Evolutionary conservation across 345 rosid genomes (phyloP).

Genomic region (Carallia pectinifolia): DNA sequence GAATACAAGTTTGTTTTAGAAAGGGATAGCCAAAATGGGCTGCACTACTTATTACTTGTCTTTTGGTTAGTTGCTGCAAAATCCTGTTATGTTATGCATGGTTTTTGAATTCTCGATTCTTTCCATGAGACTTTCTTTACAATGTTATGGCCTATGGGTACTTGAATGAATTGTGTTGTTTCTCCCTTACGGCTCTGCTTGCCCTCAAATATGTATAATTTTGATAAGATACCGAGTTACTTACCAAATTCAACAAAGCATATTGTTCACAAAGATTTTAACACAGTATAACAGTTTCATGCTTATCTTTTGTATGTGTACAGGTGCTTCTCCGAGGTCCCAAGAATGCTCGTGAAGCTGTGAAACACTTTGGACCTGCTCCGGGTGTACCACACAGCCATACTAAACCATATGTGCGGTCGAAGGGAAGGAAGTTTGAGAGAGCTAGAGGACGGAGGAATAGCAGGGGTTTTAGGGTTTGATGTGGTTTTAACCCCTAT

Average conservation of each 20-base stretch:
- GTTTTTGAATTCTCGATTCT: background rate
- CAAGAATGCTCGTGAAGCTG: conserved; percentile 92
- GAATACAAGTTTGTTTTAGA: too few relatives aligned
- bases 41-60: too few relatives aligned
- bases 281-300: too few relatives aligned
- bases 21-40: too few relatives aligned
- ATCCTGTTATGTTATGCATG: background rate
- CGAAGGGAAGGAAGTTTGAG: conserved; percentile 91
- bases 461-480: conserved; percentile 68
- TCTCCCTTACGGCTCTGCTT: background rate
- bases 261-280: background rate
- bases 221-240: background rate
- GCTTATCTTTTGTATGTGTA: background rate
- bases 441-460: conserved; percentile 83
- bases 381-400: conserved; percentile 98
- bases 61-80: too few relatives aligned
- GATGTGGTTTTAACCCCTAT: conserved; percentile 20
- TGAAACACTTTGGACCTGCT: conserved; percentile 94
- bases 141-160: background rate
- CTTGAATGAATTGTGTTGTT: background rate
- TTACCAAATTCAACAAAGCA: background rate
- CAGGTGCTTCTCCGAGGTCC: conserved; percentile 96
- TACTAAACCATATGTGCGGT: conserved; percentile 81
- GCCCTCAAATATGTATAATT: background rate
- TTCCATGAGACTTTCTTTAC: background rate